Conservation (phyloP, 1,284 basidiomycete species). For the Schizopora paradoxa region DNA sequence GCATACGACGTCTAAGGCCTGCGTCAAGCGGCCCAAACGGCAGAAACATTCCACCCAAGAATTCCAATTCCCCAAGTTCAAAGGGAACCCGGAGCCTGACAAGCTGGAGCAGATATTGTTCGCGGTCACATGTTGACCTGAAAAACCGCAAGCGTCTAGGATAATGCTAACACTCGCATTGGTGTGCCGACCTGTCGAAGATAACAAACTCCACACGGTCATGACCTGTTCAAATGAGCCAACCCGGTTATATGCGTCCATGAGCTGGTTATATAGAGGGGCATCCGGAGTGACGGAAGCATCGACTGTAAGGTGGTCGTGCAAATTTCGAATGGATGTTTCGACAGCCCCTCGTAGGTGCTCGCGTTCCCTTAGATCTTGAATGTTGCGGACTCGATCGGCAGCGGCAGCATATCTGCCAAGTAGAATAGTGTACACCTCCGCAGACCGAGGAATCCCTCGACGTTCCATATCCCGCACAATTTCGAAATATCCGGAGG, state of each 20-base stretch:
- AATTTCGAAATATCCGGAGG: slow-evolving; percentile 70
- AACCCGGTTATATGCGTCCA: slow-evolving; percentile 83
- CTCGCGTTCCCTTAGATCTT: slow-evolving; percentile 23
- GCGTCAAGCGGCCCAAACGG: slow-evolving; percentile 58
- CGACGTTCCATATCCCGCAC: slow-evolving; percentile 78
- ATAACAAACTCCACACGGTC: slow-evolving; percentile 79
- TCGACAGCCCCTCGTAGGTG: neutral
- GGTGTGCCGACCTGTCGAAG: slow-evolving; percentile 52
- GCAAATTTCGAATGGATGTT: slow-evolving; percentile 55
- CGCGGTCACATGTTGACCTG: slow-evolving; percentile 46
- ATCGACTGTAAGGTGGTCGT: slow-evolving; percentile 78
- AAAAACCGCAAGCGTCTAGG: slow-evolving; percentile 76
- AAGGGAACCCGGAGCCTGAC: slow-evolving; percentile 41
- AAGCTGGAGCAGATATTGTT: slow-evolving; percentile 49
- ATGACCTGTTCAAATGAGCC: slow-evolving; percentile 67
- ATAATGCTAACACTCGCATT: slow-evolving; percentile 74
- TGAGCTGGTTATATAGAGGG: slow-evolving; percentile 79
- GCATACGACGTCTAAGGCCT: slow-evolving; percentile 64
- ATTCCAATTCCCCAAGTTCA: slow-evolving; percentile 69
- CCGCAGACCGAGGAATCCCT: slow-evolving; percentile 50
- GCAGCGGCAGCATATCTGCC: slow-evolving; percentile 46
- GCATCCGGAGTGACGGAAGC: slow-evolving; percentile 69
- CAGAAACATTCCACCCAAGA: slow-evolving; percentile 87
- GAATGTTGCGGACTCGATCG: slow-evolving; percentile 25
- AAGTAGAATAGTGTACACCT: slow-evolving; percentile 73